These are phyloP conservation scores for Aspergillus egyptiacus DNA, from an alignment of 495 filamentous ascomycete genomes.

Conservation along the genomic window DNA sequence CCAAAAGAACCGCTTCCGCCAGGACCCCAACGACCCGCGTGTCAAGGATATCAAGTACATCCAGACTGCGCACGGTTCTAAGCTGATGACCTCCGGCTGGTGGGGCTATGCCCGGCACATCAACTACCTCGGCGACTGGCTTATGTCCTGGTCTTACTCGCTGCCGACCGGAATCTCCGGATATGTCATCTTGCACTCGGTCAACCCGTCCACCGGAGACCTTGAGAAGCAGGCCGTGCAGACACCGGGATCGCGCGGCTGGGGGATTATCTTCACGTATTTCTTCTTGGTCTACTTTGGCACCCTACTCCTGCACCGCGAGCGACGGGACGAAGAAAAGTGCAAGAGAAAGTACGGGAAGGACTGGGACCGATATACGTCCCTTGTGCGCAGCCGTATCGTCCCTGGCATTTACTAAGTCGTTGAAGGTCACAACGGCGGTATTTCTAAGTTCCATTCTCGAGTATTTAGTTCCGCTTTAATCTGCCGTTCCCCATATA, in stretches of 20 bases:
- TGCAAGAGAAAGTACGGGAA: constrained; percentile 87
- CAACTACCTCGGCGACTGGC: constrained; percentile 98
- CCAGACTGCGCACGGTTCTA: constrained; percentile 74
- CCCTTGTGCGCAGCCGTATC: constrained; percentile 76
- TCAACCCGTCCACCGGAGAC: constrained; percentile 45
- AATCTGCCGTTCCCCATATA: too few relatives aligned
- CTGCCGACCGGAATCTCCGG: constrained; percentile 85
- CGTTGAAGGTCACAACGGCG: not conserved
- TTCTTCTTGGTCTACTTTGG: constrained; percentile 96
- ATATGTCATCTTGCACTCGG: constrained; percentile 52
- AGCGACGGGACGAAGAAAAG: constrained; percentile 86
- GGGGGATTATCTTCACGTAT: constrained; percentile 85
- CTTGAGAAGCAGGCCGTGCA: constrained; percentile 56
- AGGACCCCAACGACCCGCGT: constrained; percentile 73
- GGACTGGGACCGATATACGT: constrained; percentile 88
- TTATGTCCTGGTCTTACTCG: constrained; percentile 87
- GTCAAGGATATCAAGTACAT: constrained; percentile 81
- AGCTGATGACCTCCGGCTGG: constrained; percentile 83
- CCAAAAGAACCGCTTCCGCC: constrained; percentile 92
- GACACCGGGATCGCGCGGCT: constrained; percentile 63
- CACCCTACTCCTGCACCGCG: constrained; percentile 82
- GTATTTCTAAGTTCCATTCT: not conserved
- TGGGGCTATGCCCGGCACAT: constrained; percentile 91
- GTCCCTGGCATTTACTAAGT: constrained; percentile 88
- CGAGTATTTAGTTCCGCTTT: not conserved